These are phyloP conservation scores for Nelumbo lutea DNA, from an alignment of 164 flowering plant species.

Conservation along the genomic window DNA sequence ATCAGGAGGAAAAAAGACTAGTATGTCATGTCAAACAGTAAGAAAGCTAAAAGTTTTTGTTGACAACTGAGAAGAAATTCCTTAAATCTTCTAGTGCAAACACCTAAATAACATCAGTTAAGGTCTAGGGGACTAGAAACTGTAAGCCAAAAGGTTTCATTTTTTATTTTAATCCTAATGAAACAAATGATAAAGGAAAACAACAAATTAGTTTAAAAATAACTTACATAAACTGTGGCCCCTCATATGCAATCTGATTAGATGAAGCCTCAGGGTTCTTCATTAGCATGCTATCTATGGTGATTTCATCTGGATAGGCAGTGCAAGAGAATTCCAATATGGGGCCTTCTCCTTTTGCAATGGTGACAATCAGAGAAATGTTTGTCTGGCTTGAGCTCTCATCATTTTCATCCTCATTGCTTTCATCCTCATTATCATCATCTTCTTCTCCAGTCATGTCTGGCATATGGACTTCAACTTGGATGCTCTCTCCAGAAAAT, in stretches of 20 bases:
- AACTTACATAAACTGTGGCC: constrained; percentile 27
- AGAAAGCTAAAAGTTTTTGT: no score
- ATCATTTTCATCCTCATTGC: constrained; percentile 9
- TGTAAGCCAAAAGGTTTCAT: background rate
- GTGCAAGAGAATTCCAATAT: constrained; percentile 22
- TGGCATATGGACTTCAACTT: constrained; percentile 22
- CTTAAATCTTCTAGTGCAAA: no score
- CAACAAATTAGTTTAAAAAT: background rate
- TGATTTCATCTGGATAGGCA: constrained; percentile 11
- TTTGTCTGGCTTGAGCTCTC: background rate
- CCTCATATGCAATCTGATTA: constrained; percentile 18
- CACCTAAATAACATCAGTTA: no score
- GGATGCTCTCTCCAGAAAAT: constrained; percentile 18
- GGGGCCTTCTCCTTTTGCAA: constrained; percentile 22
- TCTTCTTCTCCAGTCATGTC: constrained; percentile 13
- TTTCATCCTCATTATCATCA: constrained; percentile 9
- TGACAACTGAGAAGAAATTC: no score
- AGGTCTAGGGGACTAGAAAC: no score
- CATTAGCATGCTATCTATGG: constrained; percentile 18
- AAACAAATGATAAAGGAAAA: background rate
- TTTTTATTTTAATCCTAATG: background rate
- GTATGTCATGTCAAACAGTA: no score
- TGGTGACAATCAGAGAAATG: constrained; percentile 20
- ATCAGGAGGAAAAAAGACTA: no score
- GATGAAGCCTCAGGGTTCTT: constrained; percentile 13